These are phyloP conservation scores for Polytrichum formosum DNA, from an alignment of 225 moss, liverwort and hornwort species.

Conservation along the genomic window DNA sequence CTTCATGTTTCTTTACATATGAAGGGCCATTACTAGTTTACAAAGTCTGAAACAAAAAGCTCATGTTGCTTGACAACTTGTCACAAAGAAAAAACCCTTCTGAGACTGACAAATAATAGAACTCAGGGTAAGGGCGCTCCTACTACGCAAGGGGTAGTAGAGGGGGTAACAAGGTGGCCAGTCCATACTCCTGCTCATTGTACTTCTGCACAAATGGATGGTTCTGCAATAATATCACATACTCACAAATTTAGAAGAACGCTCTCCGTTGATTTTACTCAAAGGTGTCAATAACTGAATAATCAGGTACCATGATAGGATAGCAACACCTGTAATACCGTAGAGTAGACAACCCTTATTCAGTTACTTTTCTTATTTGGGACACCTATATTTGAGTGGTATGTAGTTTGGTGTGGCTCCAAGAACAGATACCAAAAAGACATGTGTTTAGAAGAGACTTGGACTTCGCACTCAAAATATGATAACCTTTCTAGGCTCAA, in stretches of 20 bases:
- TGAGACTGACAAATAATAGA: neutral
- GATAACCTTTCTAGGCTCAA: too few relatives aligned
- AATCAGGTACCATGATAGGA: too few relatives aligned
- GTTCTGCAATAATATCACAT: conserved; percentile 21
- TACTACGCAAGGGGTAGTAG: conserved; percentile 32
- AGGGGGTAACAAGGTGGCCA: conserved; percentile 35
- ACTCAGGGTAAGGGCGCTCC: neutral
- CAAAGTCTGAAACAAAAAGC: conserved; percentile 18
- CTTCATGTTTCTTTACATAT: conserved; percentile 33
- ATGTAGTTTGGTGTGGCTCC: too few relatives aligned
- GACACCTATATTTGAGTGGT: too few relatives aligned
- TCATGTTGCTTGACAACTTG: conserved; percentile 20
- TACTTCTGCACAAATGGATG: conserved; percentile 46
- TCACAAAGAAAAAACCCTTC: neutral
- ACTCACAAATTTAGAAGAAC: neutral
- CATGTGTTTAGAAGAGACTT: too few relatives aligned
- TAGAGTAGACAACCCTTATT: too few relatives aligned
- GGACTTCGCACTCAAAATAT: too few relatives aligned
- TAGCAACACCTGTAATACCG: too few relatives aligned
- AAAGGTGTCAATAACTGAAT: too few relatives aligned
- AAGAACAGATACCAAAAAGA: too few relatives aligned
- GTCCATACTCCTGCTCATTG: conserved; percentile 25
- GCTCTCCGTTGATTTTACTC: neutral
- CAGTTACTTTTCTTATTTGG: too few relatives aligned
- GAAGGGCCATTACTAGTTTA: conserved; percentile 20